Evolutionary conservation across 2,329 filamentous ascomycete species (phyloP), one percentile per base, ranked within the genome.

Genomic region (Harringtonia lauricola): DNA sequence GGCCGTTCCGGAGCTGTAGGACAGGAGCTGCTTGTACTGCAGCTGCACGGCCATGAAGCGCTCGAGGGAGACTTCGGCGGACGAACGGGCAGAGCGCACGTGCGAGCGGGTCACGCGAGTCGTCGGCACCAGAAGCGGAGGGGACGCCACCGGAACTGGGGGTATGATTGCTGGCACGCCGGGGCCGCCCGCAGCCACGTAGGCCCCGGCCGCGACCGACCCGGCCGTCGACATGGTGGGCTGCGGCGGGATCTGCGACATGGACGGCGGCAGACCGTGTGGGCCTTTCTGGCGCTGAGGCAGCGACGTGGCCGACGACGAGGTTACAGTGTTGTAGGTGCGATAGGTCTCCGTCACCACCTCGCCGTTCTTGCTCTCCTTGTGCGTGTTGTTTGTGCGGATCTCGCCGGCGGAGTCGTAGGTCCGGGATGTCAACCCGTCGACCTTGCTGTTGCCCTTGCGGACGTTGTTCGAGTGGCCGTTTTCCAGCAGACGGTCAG

Each of bases 1-100:
- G 51, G 52, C 42, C 49, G 54, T 41, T 10, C 51, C 49, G 6
- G 52, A 45, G 8, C 46, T 45, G 39, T 50, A 51, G 22, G 51
- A 54, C 40, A 52, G 45, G 33, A 48, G 44, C 35, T 52, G 45
- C 7, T 47, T 53, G 33, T 54, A 52, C 38, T 54, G 52, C 43
- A 54, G 55, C 51, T 62, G 61, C 45, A 66, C 50, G 19, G 48
- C 50, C 8, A 61, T 47, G 44, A 64, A 59, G 43, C 63, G 63
- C 15, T 50, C 51, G 10, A 67, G 47, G 2, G 59, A 59, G 21
- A 51, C 52, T 51, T 64, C 60, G 38, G 55, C 51, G 10, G 44
- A 39, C 2, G 46, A 8, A 3, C 51, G 53, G n/a, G 49, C 49
- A 1, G 49, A 44, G 15, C 47, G 47, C 22, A 61, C 48, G 43